Conservation (phyloP, 2,329 filamentous ascomycete species). For the Aspergillus ustus region DNA sequence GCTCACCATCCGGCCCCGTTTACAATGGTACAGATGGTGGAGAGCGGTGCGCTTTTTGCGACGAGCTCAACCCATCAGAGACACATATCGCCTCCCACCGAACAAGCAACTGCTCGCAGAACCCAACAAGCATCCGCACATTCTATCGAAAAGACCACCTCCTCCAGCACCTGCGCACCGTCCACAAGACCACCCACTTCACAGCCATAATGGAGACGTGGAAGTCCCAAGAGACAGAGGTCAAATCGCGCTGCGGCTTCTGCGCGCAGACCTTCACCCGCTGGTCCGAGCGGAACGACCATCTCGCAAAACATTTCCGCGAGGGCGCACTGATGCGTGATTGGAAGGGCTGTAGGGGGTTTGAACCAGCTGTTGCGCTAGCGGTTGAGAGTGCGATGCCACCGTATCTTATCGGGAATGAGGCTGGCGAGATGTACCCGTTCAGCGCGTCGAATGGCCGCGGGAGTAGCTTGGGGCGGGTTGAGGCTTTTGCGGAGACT, state of each 20-base stretch:
- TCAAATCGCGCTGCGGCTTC: conserved; percentile 50
- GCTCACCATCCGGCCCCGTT: conserved; percentile 56
- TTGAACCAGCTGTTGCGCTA: conserved; percentile 33
- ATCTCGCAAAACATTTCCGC: conserved; percentile 43
- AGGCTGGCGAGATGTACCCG: conserved; percentile 24
- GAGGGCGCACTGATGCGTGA: conserved; percentile 39
- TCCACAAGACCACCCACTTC: conserved; percentile 55
- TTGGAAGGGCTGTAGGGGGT: conserved; percentile 43
- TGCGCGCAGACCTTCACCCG: conserved; percentile 36
- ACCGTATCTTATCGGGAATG: conserved; percentile 40
- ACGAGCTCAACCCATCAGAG: conserved; percentile 49
- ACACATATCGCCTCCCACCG: conserved; percentile 59
- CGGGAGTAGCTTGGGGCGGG: neutral
- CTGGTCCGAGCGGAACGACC: conserved; percentile 41
- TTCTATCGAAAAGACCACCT: conserved; percentile 65
- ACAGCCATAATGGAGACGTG: conserved; percentile 56
- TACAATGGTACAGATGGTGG: conserved; percentile 30
- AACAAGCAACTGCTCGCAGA: conserved; percentile 57
- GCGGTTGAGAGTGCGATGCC: conserved; percentile 45
- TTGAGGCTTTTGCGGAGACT: neutral
- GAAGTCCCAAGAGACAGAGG: conserved; percentile 49
- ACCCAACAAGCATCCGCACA: conserved; percentile 57
- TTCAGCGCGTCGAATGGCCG: conserved; percentile 19
- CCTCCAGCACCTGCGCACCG: conserved; percentile 59
- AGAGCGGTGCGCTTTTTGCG: conserved; percentile 54